Conservation (phyloP, 2,329 filamentous ascomycete species). For the Teratosphaeria epicoccoides region DNA sequence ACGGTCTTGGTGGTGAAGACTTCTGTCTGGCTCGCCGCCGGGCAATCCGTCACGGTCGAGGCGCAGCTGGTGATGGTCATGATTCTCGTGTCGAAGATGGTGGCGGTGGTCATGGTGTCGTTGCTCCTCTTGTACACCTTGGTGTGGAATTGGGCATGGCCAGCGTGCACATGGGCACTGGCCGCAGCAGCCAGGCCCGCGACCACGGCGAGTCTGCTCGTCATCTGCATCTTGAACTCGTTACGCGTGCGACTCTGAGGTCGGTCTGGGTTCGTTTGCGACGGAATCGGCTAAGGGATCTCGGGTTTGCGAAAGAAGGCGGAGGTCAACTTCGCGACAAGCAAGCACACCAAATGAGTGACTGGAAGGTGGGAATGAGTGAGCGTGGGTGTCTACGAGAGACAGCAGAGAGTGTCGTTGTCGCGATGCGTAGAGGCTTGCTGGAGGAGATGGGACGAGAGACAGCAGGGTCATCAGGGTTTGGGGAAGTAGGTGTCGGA, state of each 20-base stretch:
- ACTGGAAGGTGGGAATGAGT: slow-evolving; percentile 22
- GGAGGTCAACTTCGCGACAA: slow-evolving; percentile 16
- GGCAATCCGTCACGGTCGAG: slow-evolving; percentile 10
- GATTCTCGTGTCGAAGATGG: slow-evolving; percentile 11
- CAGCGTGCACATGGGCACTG: slow-evolving; percentile 7
- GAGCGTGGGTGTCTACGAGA: slow-evolving; percentile 24
- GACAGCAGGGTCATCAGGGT: neutral
- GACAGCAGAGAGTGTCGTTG: slow-evolving; percentile 10
- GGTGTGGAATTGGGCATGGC: neutral
- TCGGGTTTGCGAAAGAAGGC: slow-evolving; percentile 4
- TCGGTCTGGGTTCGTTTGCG: slow-evolving; percentile 4
- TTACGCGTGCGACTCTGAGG: slow-evolving; percentile 8
- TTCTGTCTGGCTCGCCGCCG: slow-evolving; percentile 11
- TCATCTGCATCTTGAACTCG: slow-evolving; percentile 17
- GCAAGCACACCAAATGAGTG: slow-evolving; percentile 22
- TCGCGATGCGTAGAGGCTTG: slow-evolving; percentile 19
- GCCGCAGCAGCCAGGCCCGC: slow-evolving; percentile 20
- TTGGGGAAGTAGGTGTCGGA: neutral
- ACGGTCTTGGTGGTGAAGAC: slow-evolving; percentile 12
- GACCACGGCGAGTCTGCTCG: slow-evolving; percentile 22
- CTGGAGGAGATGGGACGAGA: slow-evolving; percentile 5
- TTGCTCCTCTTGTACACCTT: neutral
- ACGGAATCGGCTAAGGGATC: slow-evolving; percentile 5
- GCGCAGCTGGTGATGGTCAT: slow-evolving; percentile 15
- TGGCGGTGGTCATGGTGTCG: slow-evolving; percentile 11